phyloP scores from a whole-genome alignment of 2,329 filamentous ascomycete genomes.

The Clonostachys sp. region DNA sequence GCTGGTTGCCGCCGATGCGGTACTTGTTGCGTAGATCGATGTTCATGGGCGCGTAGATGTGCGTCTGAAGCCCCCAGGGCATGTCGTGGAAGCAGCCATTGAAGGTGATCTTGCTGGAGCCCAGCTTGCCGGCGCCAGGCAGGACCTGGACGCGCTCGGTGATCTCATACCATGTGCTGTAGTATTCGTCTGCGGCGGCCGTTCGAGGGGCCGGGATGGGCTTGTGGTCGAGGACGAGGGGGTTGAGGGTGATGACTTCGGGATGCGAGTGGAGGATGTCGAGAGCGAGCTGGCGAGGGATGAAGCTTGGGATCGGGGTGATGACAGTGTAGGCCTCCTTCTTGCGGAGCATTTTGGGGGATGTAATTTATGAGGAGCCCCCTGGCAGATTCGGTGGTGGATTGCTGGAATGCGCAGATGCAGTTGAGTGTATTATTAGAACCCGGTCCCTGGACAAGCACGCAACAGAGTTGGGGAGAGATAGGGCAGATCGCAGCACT shows the following conservation, averaged over 20 bases:
- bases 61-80: constrained; percentile 67
- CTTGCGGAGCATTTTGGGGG: constrained; percentile 47
- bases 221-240: constrained; percentile 60
- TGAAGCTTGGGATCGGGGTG: constrained; percentile 65
- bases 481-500: too few relatives aligned
- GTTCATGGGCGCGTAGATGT: constrained; percentile 64
- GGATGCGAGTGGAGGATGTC: constrained; percentile 68
- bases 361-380: too few relatives aligned
- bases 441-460: too few relatives aligned
- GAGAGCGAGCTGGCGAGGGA: constrained; percentile 67
- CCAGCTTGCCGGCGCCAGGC: constrained; percentile 61
- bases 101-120: constrained; percentile 62
- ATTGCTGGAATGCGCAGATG: too few relatives aligned
- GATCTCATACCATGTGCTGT: constrained; percentile 72
- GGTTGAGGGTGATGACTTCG: constrained; percentile 68
- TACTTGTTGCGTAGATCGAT: constrained; percentile 67
- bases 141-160: constrained; percentile 64
- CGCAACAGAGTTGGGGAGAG: too few relatives aligned
- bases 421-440: too few relatives aligned
- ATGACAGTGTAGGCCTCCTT: constrained; percentile 64
- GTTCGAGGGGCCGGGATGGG: constrained; percentile 63
- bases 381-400: too few relatives aligned
- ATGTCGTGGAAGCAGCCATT: constrained; percentile 70
- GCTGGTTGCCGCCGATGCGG: constrained; percentile 64
- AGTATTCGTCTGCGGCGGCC: constrained; percentile 66